Conservation (phyloP, 2,329 filamentous ascomycete genomes). For the Sporothrix globosa region DNA sequence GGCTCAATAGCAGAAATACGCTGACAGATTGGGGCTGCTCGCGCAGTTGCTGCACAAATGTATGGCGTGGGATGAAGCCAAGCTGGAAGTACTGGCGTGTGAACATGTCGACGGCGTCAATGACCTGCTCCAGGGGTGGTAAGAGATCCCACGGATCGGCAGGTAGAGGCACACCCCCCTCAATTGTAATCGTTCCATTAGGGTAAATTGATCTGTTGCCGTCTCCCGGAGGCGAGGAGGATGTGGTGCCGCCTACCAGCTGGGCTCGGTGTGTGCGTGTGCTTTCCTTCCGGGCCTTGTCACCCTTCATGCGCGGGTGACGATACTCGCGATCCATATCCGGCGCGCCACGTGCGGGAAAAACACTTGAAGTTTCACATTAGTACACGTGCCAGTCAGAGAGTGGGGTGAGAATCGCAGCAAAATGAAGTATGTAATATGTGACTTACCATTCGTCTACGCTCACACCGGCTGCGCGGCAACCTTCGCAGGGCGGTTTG, state of each 20-base stretch:
- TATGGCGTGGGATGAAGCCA: slow-evolving; percentile 60
- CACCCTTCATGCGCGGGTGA: slow-evolving; percentile 56
- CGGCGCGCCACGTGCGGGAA: slow-evolving; percentile 56
- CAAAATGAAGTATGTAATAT: slow-evolving; percentile 24
- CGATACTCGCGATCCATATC: slow-evolving; percentile 61
- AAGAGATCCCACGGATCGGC: slow-evolving; percentile 55
- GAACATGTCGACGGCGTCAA: slow-evolving; percentile 58
- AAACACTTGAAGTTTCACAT: slow-evolving; percentile 46
- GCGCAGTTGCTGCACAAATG: slow-evolving; percentile 53
- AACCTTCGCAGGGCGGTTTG: slow-evolving; percentile 51
- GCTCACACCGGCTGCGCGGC: slow-evolving; percentile 53
- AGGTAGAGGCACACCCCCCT: slow-evolving; percentile 34
- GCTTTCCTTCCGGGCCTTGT: slow-evolving; percentile 48
- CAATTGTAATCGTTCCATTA: background rate
- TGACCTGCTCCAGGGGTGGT: slow-evolving; percentile 53
- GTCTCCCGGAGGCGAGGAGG: slow-evolving; percentile 32
- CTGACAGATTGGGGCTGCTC: slow-evolving; percentile 54
- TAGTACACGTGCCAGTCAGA: background rate
- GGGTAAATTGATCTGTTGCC: background rate
- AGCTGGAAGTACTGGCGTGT: slow-evolving; percentile 62
- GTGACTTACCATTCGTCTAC: slow-evolving; percentile 54
- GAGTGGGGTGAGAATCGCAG: background rate
- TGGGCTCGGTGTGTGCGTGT: slow-evolving; percentile 2
- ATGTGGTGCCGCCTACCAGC: background rate
- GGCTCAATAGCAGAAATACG: slow-evolving; percentile 58